Evolutionary conservation across 768 basidiomycete species (phyloP), one percentile per base, ranked within the genome.

Genomic region (Rickenella mellea): DNA sequence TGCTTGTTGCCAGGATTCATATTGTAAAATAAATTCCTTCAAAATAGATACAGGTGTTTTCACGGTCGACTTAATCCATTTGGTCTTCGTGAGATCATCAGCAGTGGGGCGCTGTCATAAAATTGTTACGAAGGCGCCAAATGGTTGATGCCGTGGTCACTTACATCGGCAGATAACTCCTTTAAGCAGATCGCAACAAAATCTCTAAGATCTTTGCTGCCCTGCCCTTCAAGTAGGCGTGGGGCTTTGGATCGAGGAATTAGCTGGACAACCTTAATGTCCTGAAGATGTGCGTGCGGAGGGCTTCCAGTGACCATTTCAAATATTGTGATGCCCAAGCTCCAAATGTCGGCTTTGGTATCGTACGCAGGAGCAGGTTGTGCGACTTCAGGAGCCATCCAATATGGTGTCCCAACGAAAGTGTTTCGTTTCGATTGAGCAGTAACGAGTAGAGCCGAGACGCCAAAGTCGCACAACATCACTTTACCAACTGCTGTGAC

Each of bases 361-460:
- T 99, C 94, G 61, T 99, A 98, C 31, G 80, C 72, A n/a, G 89
- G 78, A 9, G 86, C 81, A 8, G 74, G 72, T 49, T 90, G 86
- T 12, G 94, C 88, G 3, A 98, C 91, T 61, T 99, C 96, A 0
- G 96, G 96, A 0, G 96, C 96, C 96, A 99, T 99, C 94, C 94
- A 98, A 58, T 96, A 90, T 0, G 93, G 94, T 1, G 96, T 98
- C 1, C 96, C 96, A 47, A 93, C 90, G 55, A 98, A 76, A 0
- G 96, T 99, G 40, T 93, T 91, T 19, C 96, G 79, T 60, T 98
- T 98, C 59, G 89, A 90, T 9, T 82, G 79, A 2, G 79, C 71
- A 12, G 80, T 87, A 20, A 79, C 76, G 41, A 97, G 74, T 27
- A 96, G 76, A 2, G 93, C 96, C 4, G 94, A 96, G 36, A 99